These are phyloP conservation scores for Daedalea quercina DNA, from an alignment of 768 basidiomycete species.

Conservation along the genomic window DNA sequence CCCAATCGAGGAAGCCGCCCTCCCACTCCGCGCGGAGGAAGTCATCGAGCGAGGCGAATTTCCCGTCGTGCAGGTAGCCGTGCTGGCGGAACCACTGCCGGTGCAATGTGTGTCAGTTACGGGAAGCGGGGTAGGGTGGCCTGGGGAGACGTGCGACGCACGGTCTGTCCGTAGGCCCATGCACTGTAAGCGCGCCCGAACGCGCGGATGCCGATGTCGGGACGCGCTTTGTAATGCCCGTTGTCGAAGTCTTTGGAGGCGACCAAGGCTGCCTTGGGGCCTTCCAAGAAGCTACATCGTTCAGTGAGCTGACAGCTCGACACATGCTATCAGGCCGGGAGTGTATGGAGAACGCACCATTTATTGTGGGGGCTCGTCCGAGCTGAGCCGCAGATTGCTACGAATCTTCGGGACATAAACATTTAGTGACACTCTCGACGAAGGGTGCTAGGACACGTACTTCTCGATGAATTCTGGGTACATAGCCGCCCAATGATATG, in stretches of 20 bases:
- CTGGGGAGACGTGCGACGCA: no score
- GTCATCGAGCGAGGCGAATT: slow-evolving; percentile 39
- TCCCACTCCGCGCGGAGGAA: slow-evolving; percentile 53
- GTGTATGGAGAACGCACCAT: slow-evolving; percentile 26
- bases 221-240: slow-evolving; percentile 43
- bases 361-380: slow-evolving; percentile 48
- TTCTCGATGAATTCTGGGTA: slow-evolving; percentile 46
- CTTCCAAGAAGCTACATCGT: slow-evolving; percentile 48
- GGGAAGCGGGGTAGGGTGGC: slow-evolving; percentile 5
- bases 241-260: slow-evolving; percentile 49
- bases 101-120: not conserved
- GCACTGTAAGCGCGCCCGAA: slow-evolving; percentile 51
- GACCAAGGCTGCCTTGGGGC: slow-evolving; percentile 46
- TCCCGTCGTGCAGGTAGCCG: slow-evolving; percentile 34
- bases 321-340: not conserved
- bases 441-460: slow-evolving; percentile 10
- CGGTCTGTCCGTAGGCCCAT: slow-evolving; percentile 55
- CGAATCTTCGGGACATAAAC: no score
- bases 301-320: not conserved
- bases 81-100: slow-evolving; percentile 52
- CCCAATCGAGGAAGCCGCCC: slow-evolving; percentile 38
- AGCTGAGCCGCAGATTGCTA: slow-evolving; percentile 46
- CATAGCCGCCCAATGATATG: slow-evolving; percentile 48
- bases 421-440: no score
- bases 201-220: slow-evolving; percentile 45